Evolutionary conservation across 2,329 filamentous ascomycete genomes (phyloP), one percentile per base, ranked within the genome.

Genomic region (Colletotrichum scovillei): DNA sequence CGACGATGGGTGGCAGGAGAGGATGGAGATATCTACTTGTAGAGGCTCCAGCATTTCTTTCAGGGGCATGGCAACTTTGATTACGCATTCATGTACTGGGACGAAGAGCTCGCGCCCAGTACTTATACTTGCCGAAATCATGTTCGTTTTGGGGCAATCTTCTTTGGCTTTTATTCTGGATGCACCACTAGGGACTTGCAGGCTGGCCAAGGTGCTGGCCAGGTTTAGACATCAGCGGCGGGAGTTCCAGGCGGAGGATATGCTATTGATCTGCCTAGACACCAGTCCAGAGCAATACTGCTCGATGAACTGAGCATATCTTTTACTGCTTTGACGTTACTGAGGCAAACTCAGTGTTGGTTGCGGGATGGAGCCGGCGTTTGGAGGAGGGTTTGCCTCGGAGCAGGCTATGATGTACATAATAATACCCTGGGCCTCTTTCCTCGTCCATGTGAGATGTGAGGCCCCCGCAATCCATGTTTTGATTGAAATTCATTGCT

Each of bases 11-110:
- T 95, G 52, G 87, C 86, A 53, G 95, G 95, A 14, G 90, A 95
- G 82, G 92, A 94, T n/a, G 95, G 96, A 9, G 97, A 99, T 86
- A 97, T 99, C 76, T 97, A 95, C 88, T 88, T 99, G 56, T 88
- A 73, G 56, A 42, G 56, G 28, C 16, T 28, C 19, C 62, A 28
- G n/a, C 32, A 11, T 22, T 55, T n/a, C 19, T n/a, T 53, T 22
- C 30, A 32, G 35, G 56, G 56, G 26, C 38, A 24, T 35, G 65
- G 65, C 30, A 32, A 53, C 35, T 24, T 42, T 42, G 22, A 22
- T 22, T 35, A 49, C 19, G 16, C 32, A 28, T 52, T 53, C 46
- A 35, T 8, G 46, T 53, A 19, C 30, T 55, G 62, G 46, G 46
- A 28, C 62, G 46, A 38, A 64, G 62, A 38, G 22, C 46, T 55